Percentiles rank a stretch among this genome's conserved stretches.
Conservation (phyloP, 2,329 filamentous ascomycete genomes). For the Fusarium buxicola region DNA sequence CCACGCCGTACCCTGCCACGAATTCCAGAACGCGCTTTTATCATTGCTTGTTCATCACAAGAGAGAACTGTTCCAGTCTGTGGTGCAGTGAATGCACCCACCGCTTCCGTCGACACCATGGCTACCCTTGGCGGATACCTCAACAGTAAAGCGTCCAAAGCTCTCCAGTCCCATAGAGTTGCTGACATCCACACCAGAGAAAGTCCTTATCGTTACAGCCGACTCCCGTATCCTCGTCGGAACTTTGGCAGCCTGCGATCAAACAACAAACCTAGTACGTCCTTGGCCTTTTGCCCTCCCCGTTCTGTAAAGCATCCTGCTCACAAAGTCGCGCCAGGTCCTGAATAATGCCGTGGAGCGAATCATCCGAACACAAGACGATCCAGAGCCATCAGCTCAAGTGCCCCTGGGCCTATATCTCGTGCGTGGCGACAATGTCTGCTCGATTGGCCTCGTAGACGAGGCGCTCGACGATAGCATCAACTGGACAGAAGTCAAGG, state of each 20-base stretch:
- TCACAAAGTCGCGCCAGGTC: constrained; percentile 63
- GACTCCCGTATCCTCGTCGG: constrained; percentile 91
- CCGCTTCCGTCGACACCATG: constrained; percentile 47
- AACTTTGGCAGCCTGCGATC: constrained; percentile 85
- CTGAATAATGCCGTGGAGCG: constrained; percentile 86
- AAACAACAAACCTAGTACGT: constrained; percentile 85
- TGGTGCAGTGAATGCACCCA: constrained; percentile 5
- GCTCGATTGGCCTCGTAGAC: constrained; percentile 88
- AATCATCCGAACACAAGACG: constrained; percentile 87
- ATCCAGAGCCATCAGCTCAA: constrained; percentile 82
- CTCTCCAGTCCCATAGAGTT: constrained; percentile 3
- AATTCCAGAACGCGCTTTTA: not conserved
- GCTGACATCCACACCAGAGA: constrained; percentile 68
- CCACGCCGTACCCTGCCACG: not conserved
- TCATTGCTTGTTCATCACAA: fast-evolving
- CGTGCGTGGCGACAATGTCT: constrained; percentile 94
- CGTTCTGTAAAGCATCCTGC: constrained; percentile 3
- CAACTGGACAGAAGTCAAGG: constrained; percentile 91
- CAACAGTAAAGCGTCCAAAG: constrained; percentile 53
- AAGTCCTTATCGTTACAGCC: constrained; percentile 89
- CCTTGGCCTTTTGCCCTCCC: not conserved
- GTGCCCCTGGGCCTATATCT: constrained; percentile 90
- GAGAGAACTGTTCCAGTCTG: not conserved
- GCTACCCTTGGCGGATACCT: constrained; percentile 59
- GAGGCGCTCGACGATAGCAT: constrained; percentile 90